A percentile compares a stretch with the other conserved stretches of the same genome.
These are phyloP conservation scores for Leccinum barrowsii DNA, from an alignment of 768 basidiomycete genomes.

Conservation along the genomic window DNA sequence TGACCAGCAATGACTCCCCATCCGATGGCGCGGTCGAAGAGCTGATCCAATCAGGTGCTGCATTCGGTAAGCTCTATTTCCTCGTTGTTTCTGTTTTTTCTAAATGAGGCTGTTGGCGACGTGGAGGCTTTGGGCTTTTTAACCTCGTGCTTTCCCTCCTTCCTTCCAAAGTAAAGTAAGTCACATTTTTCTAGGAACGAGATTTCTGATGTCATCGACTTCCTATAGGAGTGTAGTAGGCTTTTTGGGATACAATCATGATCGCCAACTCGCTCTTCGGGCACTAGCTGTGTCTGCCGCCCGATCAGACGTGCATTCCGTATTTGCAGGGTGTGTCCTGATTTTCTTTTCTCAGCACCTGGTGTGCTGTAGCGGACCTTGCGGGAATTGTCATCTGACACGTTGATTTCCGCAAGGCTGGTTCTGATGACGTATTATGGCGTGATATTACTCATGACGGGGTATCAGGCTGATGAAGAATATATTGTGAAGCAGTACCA, in stretches of 20 bases:
- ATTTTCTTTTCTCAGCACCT: not conserved
- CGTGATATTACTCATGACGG: conserved; percentile 62
- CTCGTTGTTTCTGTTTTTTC: not conserved
- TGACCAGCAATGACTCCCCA: conserved; percentile 19
- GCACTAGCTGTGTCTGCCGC: conserved; percentile 67
- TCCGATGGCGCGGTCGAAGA: conserved; percentile 65
- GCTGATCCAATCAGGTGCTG: conserved; percentile 68
- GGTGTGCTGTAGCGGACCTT: not conserved
- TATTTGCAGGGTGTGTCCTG: conserved; percentile 65
- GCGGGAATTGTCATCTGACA: not conserved
- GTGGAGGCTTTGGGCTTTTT: conserved; percentile 59
- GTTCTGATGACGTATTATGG: conserved; percentile 80
- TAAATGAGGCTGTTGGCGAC: not conserved
- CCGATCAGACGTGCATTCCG: conserved; percentile 66
- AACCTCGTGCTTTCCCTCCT: conserved; percentile 77
- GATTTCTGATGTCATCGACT: not conserved
- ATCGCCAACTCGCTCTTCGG: conserved; percentile 62
- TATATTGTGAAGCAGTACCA: conserved; percentile 61
- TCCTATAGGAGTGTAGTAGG: conserved; percentile 62
- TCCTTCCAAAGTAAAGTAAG: conserved; percentile 67
- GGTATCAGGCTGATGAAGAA: conserved; percentile 72
- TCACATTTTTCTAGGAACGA: not conserved
- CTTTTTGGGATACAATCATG: conserved; percentile 72
- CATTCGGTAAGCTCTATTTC: conserved; percentile 55
- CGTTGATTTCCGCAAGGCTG: conserved; percentile 40